These are phyloP conservation scores for Pseudogymnoascus sp. DNA, from an alignment of 2,329 filamentous ascomycete genomes.

Conservation along the genomic window DNA sequence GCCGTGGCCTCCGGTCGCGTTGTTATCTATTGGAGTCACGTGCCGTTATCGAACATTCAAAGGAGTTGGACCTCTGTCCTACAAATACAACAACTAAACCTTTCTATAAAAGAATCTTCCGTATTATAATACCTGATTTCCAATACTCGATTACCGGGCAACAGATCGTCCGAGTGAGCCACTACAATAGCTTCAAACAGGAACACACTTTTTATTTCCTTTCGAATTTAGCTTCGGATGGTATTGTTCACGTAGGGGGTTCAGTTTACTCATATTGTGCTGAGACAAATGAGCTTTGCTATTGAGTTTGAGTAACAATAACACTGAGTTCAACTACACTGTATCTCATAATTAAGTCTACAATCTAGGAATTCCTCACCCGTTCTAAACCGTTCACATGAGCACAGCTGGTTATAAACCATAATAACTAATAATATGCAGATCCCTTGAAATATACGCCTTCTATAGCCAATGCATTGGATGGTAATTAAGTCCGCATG, in stretches of 20 bases:
- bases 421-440: conserved; percentile 6
- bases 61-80: not conserved
- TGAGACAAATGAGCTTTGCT: not conserved
- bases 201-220: not conserved
- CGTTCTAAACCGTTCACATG: not conserved
- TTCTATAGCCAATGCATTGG: conserved; percentile 6
- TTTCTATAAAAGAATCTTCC: not conserved
- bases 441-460: not conserved
- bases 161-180: not conserved
- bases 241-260: not conserved
- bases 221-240: not conserved
- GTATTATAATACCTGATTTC: not conserved
- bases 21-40: not conserved
- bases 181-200: not conserved
- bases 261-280: not conserved
- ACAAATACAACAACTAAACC: not conserved
- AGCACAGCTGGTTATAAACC: not conserved
- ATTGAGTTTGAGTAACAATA: not conserved
- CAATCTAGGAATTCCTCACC: not conserved
- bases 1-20: not conserved
- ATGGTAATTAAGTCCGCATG: not conserved
- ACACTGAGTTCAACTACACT: not conserved
- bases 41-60: not conserved
- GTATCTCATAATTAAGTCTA: not conserved
- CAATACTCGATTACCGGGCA: not conserved